phyloP scores from a whole-genome alignment of 139 green algal genomes.

The Auxenochlorella pyrenoidosa region DNA sequence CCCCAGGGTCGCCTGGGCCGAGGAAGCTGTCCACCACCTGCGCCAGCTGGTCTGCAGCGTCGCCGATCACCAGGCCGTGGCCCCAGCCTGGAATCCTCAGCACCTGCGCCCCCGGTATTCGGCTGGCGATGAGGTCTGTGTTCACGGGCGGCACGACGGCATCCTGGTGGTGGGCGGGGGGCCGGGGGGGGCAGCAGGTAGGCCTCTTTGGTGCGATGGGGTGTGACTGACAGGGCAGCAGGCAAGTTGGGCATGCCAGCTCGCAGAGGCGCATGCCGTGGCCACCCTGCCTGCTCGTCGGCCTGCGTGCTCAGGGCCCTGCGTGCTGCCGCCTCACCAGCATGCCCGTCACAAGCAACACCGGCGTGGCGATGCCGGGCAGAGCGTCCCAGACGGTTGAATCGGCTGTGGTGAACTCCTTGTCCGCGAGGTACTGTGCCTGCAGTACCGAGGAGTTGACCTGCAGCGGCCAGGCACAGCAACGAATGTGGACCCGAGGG shows the following conservation, averaged over 20 bases:
- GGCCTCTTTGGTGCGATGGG: neutral
- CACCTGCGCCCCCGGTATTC: neutral
- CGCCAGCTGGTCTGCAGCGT: neutral
- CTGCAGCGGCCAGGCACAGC: neutral
- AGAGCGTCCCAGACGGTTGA: slow-evolving; percentile 3
- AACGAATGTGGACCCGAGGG: no score
- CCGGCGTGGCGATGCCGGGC: neutral
- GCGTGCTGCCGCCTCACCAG: no score
- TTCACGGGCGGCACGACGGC: neutral
- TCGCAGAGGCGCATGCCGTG: neutral
- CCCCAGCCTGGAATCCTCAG: neutral
- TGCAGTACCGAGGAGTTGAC: neutral
- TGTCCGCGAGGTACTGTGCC: neutral
- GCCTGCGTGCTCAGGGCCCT: no score
- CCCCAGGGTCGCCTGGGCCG: neutral
- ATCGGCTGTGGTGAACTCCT: neutral
- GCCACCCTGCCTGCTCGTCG: no score
- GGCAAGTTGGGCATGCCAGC: neutral
- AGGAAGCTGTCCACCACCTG: neutral
- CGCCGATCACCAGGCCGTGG: neutral
- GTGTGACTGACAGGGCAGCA: neutral
- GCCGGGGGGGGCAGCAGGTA: neutral
- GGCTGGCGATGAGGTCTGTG: neutral
- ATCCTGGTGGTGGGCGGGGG: neutral
- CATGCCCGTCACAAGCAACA: neutral